phyloP scores from a whole-genome alignment of 2,329 filamentous ascomycete genomes.

The Teratosphaeria pseudoeucalypti region DNA sequence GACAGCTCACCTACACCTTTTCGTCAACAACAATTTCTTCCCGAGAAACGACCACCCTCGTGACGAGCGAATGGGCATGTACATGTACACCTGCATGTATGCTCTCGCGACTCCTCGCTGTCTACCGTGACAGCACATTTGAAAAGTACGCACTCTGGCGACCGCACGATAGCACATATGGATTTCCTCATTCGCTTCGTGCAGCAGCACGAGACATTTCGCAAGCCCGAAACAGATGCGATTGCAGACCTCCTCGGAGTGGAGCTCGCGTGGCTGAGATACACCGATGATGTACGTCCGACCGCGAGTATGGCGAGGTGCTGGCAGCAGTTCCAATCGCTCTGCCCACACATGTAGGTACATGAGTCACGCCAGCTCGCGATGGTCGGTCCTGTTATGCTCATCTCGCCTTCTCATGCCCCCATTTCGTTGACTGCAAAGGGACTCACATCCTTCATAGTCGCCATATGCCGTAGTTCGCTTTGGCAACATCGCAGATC shows the following conservation, averaged over 20 bases:
- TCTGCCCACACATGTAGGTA: background rate
- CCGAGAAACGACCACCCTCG: background rate
- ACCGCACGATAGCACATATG: conserved; percentile 28
- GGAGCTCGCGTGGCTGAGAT: conserved; percentile 61
- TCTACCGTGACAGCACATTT: background rate
- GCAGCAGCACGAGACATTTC: conserved; percentile 85
- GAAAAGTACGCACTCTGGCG: background rate
- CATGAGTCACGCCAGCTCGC: background rate
- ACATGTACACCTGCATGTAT: background rate
- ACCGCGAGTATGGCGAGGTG: conserved; percentile 2
- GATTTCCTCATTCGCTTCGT: conserved; percentile 84
- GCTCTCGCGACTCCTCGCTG: background rate
- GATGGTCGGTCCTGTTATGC: background rate
- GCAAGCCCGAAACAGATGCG: conserved; percentile 70
- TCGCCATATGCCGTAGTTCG: conserved; percentile 76
- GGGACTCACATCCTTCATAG: conserved; percentile 33
- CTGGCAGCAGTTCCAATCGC: background rate
- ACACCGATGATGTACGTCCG: conserved; percentile 57
- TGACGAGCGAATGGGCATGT: no score
- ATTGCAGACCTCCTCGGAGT: conserved; percentile 61
- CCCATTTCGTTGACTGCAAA: background rate
- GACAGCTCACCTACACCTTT: background rate
- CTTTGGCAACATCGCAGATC: conserved; percentile 31
- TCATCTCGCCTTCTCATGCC: background rate
- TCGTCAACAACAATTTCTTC: background rate